These are phyloP conservation scores for Ampelocalamus luodianensis DNA, from an alignment of 176 grass and related monocot species.

Conservation along the genomic window DNA sequence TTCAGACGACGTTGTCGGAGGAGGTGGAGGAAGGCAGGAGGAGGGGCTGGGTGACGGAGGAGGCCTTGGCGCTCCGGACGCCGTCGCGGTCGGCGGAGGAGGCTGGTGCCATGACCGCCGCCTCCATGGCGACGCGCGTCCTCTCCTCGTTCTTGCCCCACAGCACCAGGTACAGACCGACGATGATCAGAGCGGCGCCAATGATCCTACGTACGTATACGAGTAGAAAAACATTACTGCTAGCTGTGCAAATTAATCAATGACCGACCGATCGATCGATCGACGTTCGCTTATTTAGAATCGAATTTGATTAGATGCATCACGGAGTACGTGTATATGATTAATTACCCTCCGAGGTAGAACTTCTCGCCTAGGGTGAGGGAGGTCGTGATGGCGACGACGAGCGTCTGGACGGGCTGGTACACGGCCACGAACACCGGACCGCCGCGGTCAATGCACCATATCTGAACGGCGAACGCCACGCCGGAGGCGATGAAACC, in stretches of 20 bases:
- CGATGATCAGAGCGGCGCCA: constrained; percentile 82
- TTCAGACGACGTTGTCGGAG: constrained; percentile 74
- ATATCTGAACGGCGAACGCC: constrained; percentile 97
- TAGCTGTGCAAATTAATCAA: too few relatives aligned
- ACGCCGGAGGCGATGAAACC: constrained; percentile 94
- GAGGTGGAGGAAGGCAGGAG: constrained; percentile 71
- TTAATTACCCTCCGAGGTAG: constrained; percentile 71
- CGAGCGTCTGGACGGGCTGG: constrained; percentile 94
- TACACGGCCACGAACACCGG: constrained; percentile 98
- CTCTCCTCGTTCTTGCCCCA: constrained; percentile 94
- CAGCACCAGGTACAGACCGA: constrained; percentile 84
- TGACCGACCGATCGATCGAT: too few relatives aligned
- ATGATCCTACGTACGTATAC: constrained; percentile 43
- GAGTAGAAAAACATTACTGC: too few relatives aligned
- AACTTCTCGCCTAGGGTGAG: constrained; percentile 78
- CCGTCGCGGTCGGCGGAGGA: constrained; percentile 14
- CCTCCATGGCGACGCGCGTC: constrained; percentile 52
- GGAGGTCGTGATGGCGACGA: constrained; percentile 92
- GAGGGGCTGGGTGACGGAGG: constrained; percentile 72
- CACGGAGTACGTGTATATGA: too few relatives aligned
- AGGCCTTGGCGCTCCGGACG: constrained; percentile 26
- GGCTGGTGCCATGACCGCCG: background rate
- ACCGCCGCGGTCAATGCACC: constrained; percentile 94
- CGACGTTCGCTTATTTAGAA: too few relatives aligned
- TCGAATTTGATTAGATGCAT: too few relatives aligned